phyloP scores from a whole-genome alignment of 2,329 filamentous ascomycete genomes.

The Hymenoscyphus salicellus region DNA sequence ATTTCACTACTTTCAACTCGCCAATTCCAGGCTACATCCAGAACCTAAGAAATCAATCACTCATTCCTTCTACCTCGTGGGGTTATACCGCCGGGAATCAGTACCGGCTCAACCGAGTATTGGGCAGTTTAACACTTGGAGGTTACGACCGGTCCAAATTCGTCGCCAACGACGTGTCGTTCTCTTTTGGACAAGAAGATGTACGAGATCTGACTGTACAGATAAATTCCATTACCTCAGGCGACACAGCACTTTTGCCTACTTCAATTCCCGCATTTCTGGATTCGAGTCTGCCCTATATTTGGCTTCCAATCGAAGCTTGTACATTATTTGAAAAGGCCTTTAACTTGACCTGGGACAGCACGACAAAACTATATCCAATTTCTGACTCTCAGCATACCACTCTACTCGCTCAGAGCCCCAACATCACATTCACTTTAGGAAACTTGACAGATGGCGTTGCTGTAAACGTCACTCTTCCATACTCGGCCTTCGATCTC shows the following conservation, averaged over 20 bases:
- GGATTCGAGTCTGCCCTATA: slow-evolving; percentile 39
- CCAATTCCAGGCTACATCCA: slow-evolving; percentile 37
- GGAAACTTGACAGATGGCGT: slow-evolving; percentile 30
- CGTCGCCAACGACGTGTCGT: slow-evolving; percentile 36
- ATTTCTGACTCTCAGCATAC: slow-evolving; percentile 29
- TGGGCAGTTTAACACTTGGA: slow-evolving; percentile 40
- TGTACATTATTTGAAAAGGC: slow-evolving; percentile 38
- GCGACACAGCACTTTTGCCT: slow-evolving; percentile 14
- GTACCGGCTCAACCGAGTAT: slow-evolving; percentile 37
- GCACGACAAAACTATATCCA: slow-evolving; percentile 37
- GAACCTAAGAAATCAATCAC: slow-evolving; percentile 35
- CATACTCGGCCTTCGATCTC: slow-evolving; percentile 40
- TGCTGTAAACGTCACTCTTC: slow-evolving; percentile 35
- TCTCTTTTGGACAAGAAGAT: slow-evolving; percentile 39
- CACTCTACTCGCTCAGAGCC: slow-evolving; percentile 29
- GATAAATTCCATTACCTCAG: slow-evolving; percentile 35
- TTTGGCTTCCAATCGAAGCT: slow-evolving; percentile 39
- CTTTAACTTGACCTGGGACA: slow-evolving; percentile 37
- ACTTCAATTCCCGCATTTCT: slow-evolving; percentile 34
- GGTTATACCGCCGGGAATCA: slow-evolving; percentile 42
- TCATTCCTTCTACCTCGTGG: slow-evolving; percentile 41
- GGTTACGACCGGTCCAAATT: slow-evolving; percentile 42
- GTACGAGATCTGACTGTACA: slow-evolving; percentile 40
- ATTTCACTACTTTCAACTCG: slow-evolving; percentile 37
- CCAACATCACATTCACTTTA: slow-evolving; percentile 37